Percentiles rank a stretch among this genome's conserved stretches.
Evolutionary conservation across 2,329 filamentous ascomycete genomes (phyloP).

Genomic region (Beauveria medogensis): DNA sequence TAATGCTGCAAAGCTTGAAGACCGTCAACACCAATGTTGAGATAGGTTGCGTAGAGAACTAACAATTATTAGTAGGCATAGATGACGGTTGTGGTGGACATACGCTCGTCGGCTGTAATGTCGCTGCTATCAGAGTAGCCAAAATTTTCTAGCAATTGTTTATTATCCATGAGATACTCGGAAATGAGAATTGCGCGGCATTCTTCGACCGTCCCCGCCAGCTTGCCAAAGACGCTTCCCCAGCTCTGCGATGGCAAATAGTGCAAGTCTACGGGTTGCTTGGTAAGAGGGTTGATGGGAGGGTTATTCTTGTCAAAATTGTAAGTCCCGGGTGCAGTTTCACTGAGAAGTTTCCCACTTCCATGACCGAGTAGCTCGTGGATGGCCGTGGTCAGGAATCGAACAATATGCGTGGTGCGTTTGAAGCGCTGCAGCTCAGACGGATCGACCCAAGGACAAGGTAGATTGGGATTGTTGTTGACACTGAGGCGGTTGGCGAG

Average conservation of each 20-base stretch:
- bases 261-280: neutral
- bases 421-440: neutral
- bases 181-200: conserved; percentile 1
- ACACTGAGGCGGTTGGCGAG: conserved; percentile 48
- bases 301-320: neutral
- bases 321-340: neutral
- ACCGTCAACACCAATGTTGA: neutral
- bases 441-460: neutral
- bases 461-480: conserved; percentile 32
- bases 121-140: neutral
- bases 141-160: neutral
- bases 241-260: neutral
- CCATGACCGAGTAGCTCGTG: neutral
- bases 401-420: neutral
- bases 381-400: conserved; percentile 23
- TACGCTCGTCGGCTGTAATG: neutral
- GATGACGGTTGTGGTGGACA: neutral
- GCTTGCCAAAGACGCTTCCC: neutral
- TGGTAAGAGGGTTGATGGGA: neutral
- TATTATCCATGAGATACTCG: neutral
- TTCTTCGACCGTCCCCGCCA: neutral
- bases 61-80: neutral
- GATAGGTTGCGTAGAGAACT: neutral
- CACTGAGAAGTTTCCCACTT: neutral
- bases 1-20: conserved; percentile 1